A percentile compares a stretch with the other conserved stretches of the same genome.
Conservation (phyloP, 2,329 filamentous ascomycete genomes). For the Fusarium succisae region DNA sequence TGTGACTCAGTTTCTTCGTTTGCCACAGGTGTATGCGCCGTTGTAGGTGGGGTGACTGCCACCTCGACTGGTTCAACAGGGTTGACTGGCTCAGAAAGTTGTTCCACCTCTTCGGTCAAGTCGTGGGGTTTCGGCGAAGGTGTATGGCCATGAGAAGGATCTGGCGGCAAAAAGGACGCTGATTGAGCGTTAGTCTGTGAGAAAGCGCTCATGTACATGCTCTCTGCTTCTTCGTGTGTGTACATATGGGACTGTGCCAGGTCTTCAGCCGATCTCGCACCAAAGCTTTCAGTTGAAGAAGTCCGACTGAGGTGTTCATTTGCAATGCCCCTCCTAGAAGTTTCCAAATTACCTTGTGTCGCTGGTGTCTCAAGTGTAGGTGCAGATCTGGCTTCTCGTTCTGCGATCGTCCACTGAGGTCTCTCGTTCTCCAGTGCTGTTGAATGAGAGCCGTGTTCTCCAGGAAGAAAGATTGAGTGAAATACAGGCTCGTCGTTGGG, state of each 20-base stretch:
- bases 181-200: conserved; percentile 56
- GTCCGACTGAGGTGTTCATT: conserved; percentile 21
- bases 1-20: background rate
- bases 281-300: conserved; percentile 26
- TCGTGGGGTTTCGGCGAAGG: background rate
- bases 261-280: conserved; percentile 53
- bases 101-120: background rate
- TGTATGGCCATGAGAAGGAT: conserved; percentile 13
- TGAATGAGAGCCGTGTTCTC: conserved; percentile 28
- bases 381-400: conserved; percentile 31
- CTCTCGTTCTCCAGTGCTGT: conserved; percentile 28
- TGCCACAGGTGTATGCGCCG: background rate
- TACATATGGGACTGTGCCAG: conserved; percentile 74
- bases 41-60: background rate
- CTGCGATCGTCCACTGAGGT: conserved; percentile 33
- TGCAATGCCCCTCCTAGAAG: conserved; percentile 3
- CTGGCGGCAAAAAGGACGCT: background rate
- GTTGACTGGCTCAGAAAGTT: background rate
- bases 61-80: background rate
- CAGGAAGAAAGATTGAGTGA: conserved; percentile 40
- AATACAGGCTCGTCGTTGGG: conserved; percentile 43
- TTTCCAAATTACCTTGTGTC: conserved; percentile 25
- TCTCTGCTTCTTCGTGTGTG: conserved; percentile 82
- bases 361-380: conserved; percentile 30
- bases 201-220: conserved; percentile 85